Evolutionary conservation across 2,329 filamentous ascomycete genomes (phyloP), one percentile per base, ranked within the genome.

Genomic region (Colletotrichum musae): DNA sequence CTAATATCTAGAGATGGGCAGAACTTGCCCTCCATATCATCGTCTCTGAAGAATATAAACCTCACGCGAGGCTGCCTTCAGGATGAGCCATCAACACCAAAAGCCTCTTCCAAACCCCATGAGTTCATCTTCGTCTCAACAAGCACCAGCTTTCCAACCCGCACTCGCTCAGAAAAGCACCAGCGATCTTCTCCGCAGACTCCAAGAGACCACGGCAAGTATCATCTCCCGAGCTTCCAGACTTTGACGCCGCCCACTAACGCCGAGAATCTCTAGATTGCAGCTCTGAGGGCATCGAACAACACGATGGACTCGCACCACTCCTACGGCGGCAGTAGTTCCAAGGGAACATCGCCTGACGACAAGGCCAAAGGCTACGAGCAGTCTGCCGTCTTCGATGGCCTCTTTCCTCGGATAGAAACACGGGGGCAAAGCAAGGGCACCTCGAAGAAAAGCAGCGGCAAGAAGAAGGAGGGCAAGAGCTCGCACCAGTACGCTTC

Each of bases 321-420:
- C 26, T 64, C 64, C 5, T 56, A 61, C 24, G 61, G 70, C 24
- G 47, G 67, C 61, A 72, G 67, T 58, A 72, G 64, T 58, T 72
- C 72, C 24, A 73, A 71, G 59, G 64, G 43, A 16, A 60, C 69
- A 18, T 66, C 60, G 5, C 58, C 70, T 15, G 64, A 69, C 39
- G 43, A 45, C 60, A 72, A 71, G 26, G 68, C 63, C 26, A 70
- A 69, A 32, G 59, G 57, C 6, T 50, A 58, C 41, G 52, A 63
- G 26, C 67, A 70, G 39, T 43, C 59, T 4, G 59, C 36, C 36
- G 63, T 75, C 10, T 68, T 74, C 56, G 73, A 74, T n/a, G 73
- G 70, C 21, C 63, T 75, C 15, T 61, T 74, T 10, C 73, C 73
- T 26, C 72, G 73, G 26, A 74, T 75, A 68, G 73, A 75, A 58